Evolutionary conservation across 805 yeast genomes (phyloP), one percentile per base, ranked within the genome.

Genomic region (Metschnikowia borealis): DNA sequence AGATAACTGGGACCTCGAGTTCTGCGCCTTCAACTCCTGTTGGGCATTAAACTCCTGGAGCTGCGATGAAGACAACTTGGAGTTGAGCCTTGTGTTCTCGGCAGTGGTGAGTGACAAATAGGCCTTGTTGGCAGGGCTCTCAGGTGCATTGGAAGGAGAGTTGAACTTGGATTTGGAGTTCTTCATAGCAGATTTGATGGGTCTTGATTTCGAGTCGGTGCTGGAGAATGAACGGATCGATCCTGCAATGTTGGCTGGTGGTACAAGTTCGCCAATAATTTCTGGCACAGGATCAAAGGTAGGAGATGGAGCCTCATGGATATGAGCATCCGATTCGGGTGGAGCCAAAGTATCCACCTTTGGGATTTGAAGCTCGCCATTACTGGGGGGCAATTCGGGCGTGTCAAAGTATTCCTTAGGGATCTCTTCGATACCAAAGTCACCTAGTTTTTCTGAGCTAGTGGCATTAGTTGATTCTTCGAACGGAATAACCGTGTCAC

Each of bases 51-150:
- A 44, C n/a, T 66, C 70, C 26, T 48, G 52, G 54, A 75, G 66
- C 46, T 73, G 69, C 4, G 73, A 56, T 0, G 77, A 58, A 6
- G 83, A 75, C 61, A 81, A 63, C 52, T 78, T 77, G 1, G 92
- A 85, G 66, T 87, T 87, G 50, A 85, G 62, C 51, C 90, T 74
- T 0, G 94, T 87, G 63, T 87, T 87, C 61, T 86, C 90, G 1
- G 91, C 91, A 0, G 94, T 87, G 0, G 91, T 77, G 48, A 84
- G 66, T 0, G 88, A 82, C 40, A 85, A 61, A 58, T 85, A 85
- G 0, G 87, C 89, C 52, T 77, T 78, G 26, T 79, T 79, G 0
- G 88, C 87, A 1, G 85, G 73, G 20, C 52, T 55, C 6, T 48
- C 50, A 4, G 51, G 51, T 5, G 49, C 34, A 15, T 47, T 41